Percentiles rank a stretch among this genome's conserved stretches.
These are phyloP conservation scores for Tricladium varicosporioides DNA, from an alignment of 2,329 filamentous ascomycete genomes.

Conservation along the genomic window DNA sequence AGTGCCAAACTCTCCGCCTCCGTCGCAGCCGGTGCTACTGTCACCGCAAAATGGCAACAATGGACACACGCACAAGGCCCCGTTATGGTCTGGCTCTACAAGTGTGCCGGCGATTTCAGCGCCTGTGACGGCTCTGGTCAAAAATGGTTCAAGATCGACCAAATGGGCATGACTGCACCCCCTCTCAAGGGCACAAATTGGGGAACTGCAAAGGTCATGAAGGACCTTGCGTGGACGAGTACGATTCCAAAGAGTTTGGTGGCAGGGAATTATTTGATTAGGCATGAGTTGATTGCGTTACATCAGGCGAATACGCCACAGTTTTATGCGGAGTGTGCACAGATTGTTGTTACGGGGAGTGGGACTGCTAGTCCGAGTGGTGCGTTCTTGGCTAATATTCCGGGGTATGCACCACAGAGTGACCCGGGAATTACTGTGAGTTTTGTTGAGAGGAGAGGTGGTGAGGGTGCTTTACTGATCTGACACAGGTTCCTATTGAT, in stretches of 20 bases:
- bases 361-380: constrained; percentile 41
- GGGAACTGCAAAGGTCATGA: constrained; percentile 46
- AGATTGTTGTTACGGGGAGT: constrained; percentile 48
- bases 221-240: constrained; percentile 47
- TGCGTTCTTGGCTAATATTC: constrained; percentile 25
- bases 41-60: constrained; percentile 52
- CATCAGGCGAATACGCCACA: constrained; percentile 51
- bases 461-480: neutral
- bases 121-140: constrained; percentile 50
- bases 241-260: constrained; percentile 48
- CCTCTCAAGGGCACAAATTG: constrained; percentile 43
- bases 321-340: constrained; percentile 57
- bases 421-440: constrained; percentile 35
- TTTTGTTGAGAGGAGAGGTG: neutral
- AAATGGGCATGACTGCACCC: constrained; percentile 47
- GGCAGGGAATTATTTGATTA: constrained; percentile 54
- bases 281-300: constrained; percentile 55
- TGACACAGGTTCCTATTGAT: constrained; percentile 38
- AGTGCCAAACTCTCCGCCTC: constrained; percentile 44
- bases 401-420: constrained; percentile 20
- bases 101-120: constrained; percentile 48
- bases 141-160: constrained; percentile 59
- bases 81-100: constrained; percentile 57
- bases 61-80: constrained; percentile 59
- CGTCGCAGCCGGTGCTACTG: constrained; percentile 45